These are phyloP conservation scores for Scedosporium boydii DNA, from an alignment of 2,329 filamentous ascomycete genomes.

Conservation along the genomic window DNA sequence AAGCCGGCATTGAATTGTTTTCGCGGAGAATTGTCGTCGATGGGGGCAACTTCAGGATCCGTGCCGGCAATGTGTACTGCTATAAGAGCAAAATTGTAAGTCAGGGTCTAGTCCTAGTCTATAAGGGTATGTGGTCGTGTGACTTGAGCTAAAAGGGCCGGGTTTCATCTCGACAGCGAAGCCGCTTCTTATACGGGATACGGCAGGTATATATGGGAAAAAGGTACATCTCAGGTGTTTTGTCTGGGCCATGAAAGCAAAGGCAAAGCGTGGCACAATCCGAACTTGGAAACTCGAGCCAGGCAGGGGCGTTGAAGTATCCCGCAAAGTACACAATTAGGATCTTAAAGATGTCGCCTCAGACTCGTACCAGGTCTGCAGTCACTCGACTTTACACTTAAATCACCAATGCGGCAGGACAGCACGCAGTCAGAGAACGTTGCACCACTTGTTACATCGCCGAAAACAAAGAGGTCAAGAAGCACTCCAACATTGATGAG, in stretches of 20 bases:
- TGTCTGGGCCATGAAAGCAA: background rate
- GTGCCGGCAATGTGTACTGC: conserved; percentile 49
- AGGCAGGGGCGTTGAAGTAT: background rate
- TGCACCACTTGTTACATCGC: background rate
- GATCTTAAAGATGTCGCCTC: background rate
- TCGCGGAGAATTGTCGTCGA: conserved; percentile 14
- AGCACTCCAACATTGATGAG: background rate
- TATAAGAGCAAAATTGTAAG: conserved; percentile 1
- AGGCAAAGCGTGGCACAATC: background rate
- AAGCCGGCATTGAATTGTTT: conserved; percentile 27
- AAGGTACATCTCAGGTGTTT: background rate
- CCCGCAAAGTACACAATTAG: background rate
- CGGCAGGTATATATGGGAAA: background rate
- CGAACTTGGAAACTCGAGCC: background rate
- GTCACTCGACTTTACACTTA: conserved; percentile 1
- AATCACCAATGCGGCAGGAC: background rate
- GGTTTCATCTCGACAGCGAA: background rate
- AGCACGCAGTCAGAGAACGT: background rate
- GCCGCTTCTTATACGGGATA: background rate
- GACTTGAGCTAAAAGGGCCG: conserved; percentile 11
- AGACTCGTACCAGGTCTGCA: background rate
- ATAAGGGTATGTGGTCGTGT: conserved; percentile 6
- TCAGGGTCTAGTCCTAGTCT: background rate
- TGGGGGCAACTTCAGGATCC: conserved; percentile 11
- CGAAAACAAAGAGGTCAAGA: background rate